phyloP scores from a whole-genome alignment of 495 filamentous ascomycete genomes.

The Neurospora hispaniola region DNA sequence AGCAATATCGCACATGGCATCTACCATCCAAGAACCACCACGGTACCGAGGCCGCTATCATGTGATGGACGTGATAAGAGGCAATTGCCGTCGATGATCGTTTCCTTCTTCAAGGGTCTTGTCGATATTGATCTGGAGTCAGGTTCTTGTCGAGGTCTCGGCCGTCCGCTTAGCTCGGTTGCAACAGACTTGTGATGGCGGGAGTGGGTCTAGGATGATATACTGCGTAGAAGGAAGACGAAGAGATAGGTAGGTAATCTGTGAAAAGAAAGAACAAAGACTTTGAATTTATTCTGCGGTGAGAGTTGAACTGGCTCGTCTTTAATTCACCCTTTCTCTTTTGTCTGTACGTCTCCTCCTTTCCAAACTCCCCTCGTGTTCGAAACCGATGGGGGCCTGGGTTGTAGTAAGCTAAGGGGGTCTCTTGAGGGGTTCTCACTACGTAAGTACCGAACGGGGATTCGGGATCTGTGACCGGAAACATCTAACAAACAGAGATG shows the following conservation, averaged over 20 bases:
- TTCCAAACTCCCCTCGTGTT: background rate
- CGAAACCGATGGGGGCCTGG: background rate
- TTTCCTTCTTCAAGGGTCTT: background rate
- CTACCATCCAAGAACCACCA: background rate
- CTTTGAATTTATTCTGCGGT: background rate
- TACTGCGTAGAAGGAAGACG: background rate
- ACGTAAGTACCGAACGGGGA: too few relatives aligned
- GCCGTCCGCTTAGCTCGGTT: background rate
- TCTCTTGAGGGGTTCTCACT: too few relatives aligned
- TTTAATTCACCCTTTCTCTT: background rate
- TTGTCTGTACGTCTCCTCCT: background rate
- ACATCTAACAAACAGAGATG: background rate
- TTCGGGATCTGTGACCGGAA: background rate
- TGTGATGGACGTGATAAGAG: background rate
- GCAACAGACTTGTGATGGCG: background rate
- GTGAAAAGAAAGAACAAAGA: background rate
- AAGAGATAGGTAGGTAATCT: too few relatives aligned
- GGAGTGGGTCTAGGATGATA: background rate
- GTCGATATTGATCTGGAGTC: background rate
- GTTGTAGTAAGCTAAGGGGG: background rate
- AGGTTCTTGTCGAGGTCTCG: background rate
- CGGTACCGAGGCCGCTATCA: background rate
- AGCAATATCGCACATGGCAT: background rate
- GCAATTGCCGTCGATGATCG: background rate
- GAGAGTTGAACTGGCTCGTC: background rate